Evolutionary conservation across 495 filamentous ascomycete species (phyloP), one percentile per base, ranked within the genome.

Genomic region (Aspergillus saccharolyticus): DNA sequence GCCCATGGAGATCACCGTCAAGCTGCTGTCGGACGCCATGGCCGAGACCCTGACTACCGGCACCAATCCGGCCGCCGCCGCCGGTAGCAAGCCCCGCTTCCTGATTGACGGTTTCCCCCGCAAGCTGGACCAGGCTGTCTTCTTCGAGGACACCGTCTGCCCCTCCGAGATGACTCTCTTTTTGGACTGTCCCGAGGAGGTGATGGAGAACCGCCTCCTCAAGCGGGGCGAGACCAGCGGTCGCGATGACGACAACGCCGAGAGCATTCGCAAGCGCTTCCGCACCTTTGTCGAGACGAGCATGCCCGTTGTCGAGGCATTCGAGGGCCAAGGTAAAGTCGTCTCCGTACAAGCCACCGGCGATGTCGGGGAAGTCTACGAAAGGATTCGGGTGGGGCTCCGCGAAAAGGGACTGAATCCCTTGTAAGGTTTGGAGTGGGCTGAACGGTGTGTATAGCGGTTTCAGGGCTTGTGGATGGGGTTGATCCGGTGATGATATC

Each of bases 1-100:
- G 60, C 94, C 94, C 10, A 96, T 96, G 93, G 93, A 97, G 67
- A 91, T 98, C 19, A 98, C 94, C n/a, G 87, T 98, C 42, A 85
- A 88, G 24, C 71, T 98, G 16, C 82, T 98, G 3, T 94, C 96
- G 71, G 91, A 96, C 68, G 89, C 91, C 8, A 97, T 98, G 89
- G 82, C 78, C 54, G 83, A 83, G 4, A 74, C 75, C 0, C 79
- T 91, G 10, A 55, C 70, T 24, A 30, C 52, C 44, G 10, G 24
- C 24, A n/a, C 65, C 57, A 17, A 62, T 52, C 0, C 69, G 49
- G 45, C 49, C 0, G 60, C 61, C 0, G 43, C 44, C 0, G 60
- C 61, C 0, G 69, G 63, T 19, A 64, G 47, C 42, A 73, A 74
- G 57, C 66, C 72, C 0, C 82, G 84, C 45, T 97, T 97, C 79